Base-by-base conservation (phyloP, 2,329 filamentous ascomycete species). In the Penicillium brevicompactum region DNA sequence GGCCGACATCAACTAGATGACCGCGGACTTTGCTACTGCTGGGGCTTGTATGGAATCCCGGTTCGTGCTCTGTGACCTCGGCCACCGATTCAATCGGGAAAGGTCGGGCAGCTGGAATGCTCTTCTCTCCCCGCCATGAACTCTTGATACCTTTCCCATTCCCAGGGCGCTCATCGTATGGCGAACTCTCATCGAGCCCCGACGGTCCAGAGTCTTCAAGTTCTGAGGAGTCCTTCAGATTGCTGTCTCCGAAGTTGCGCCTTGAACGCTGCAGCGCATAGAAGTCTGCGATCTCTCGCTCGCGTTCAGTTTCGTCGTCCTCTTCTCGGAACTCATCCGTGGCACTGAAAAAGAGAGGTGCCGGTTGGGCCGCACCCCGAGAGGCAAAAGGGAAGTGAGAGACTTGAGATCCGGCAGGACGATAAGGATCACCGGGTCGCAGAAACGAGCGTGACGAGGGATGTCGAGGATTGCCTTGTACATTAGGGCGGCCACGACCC, bases 301-400 rank as follows among this genome's bases (percentile, higher is more conserved):
- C 90, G 66, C 91, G 87, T 74, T 96, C 92, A 66, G 91, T 89
- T 71, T 94, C 92, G 58, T 97, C 93, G 60, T 97, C 92, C 69
- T 95, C 91, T 74, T 97, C 92, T 58, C 89, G 87, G 61, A 95
- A 94, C 69, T 95, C 91, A 72, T 96, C 92, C 14, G 92, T 85
- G 4, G 90, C 87, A 68, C 91, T 96, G 74, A 94, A 92, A 74
- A 99, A 97, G n/a, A 99, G 81, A 52, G 94, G 94, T 9, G 93
- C 92, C 63, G 92, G 90, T 55, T 90, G 88, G 43, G 85, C 81
- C 4, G 88, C 84, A 57, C 89, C 87, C 48, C 92, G 84, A 10
- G 90, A 91, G 27, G 88, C 86, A 71, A 96, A 96, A 30, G 87
- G 87, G 59, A 95, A 92, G 64, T 85, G 84, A 16, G 84, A 84